These are phyloP conservation scores for Zasmidium angulare DNA, from an alignment of 2,329 filamentous ascomycete species.

Conservation along the genomic window DNA sequence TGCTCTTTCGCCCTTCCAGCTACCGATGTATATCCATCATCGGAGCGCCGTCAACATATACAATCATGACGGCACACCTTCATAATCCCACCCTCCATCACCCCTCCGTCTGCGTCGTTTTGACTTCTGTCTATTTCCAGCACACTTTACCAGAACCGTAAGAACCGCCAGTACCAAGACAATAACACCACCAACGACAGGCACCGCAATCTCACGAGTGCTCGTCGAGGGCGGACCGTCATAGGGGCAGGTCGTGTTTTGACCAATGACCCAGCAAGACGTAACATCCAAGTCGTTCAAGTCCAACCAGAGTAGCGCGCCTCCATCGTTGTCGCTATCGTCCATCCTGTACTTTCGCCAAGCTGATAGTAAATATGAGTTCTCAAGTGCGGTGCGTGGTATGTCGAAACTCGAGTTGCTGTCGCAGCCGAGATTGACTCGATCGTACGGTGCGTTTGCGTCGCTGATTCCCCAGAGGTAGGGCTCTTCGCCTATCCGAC, in stretches of 20 bases:
- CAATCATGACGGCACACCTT: conserved; percentile 57
- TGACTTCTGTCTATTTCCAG: conserved; percentile 57
- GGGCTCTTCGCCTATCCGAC: conserved; percentile 54
- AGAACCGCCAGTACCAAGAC: conserved; percentile 61
- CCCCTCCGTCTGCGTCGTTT: conserved; percentile 47
- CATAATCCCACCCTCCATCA: conserved; percentile 63
- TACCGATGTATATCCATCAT: not conserved
- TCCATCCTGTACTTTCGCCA: conserved; percentile 23
- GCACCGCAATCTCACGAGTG: conserved; percentile 56
- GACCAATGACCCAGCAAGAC: conserved; percentile 61
- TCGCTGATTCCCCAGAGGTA: conserved; percentile 59
- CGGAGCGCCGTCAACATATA: not conserved
- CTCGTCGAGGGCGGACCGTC: conserved; percentile 33
- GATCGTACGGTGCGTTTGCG: conserved; percentile 39
- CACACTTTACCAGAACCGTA: conserved; percentile 65
- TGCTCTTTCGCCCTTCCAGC: no score
- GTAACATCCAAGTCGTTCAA: conserved; percentile 59
- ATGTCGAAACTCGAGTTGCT: conserved; percentile 52
- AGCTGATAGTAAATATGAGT: conserved; percentile 53
- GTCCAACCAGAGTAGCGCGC: conserved; percentile 54
- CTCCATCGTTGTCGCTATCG: conserved; percentile 28
- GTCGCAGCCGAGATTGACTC: conserved; percentile 49
- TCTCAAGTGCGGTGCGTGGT: conserved; percentile 64
- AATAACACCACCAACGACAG: conserved; percentile 62
- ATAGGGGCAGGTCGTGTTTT: conserved; percentile 61